Evolutionary conservation across 306 rosid species (phyloP), one percentile per base, ranked within the genome.

Genomic region (Fagus crenata): DNA sequence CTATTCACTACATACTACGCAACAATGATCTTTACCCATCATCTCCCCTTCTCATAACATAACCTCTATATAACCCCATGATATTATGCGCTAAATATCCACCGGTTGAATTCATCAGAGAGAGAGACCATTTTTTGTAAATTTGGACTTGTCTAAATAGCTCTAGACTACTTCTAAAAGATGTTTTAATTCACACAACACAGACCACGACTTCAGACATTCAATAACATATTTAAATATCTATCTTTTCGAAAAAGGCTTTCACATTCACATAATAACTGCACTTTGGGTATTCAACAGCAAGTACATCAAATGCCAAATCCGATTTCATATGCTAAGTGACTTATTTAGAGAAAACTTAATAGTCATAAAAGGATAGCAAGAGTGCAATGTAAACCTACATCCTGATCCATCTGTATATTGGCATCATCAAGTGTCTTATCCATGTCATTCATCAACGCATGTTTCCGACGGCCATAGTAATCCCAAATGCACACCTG

Each of bases 361-460:
- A 46, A 15, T 58, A 28, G 37, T 58, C 65, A 58, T 65, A 36
- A 39, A 65, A 65, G 6, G 49, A 49, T 22, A 39, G 22, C 43
- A 18, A 46, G 22, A 31, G 28, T 71, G 36, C 69, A n/a, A 76
- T 65, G 75, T 77, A 78, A 61, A 84, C 98, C 49, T 75, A 95
- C 98, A 88, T 95, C 96, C 81, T 95, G 98, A 83, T 95, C 98
- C 98, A 92, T 95, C 84, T 95, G 98, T 77, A 95, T 83, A 80
- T 95, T 95, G 76, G 91, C 98, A 86, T 95, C 98, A 84, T 95
- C 97, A 49, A 95, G 97, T 49, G 98, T 92, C 87, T 89, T 90
- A 80, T 92, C 96, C 95, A 92, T 87, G 89, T 95, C 97, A 78
- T 84, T 92, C 95, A 95, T 95, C 92, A 95, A 84, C 75, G 96